Conservation (phyloP, 352 stramenopile genomes). For the Elongisporangium prolatum region DNA sequence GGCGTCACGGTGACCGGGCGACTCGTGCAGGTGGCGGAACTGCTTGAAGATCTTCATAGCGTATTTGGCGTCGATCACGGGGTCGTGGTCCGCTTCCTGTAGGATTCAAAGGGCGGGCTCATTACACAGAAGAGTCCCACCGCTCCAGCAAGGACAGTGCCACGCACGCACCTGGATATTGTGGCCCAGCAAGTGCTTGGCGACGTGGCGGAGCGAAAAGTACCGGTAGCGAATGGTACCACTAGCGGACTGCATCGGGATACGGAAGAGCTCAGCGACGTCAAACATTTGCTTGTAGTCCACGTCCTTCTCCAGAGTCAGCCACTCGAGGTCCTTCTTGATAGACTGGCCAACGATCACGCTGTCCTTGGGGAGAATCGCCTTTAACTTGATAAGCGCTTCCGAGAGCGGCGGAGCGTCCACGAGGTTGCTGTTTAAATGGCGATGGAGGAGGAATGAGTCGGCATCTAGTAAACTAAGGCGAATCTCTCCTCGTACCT, state of each 20-base stretch:
- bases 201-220: slow-evolving; percentile 81
- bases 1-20: slow-evolving; percentile 61
- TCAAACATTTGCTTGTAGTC: slow-evolving; percentile 88
- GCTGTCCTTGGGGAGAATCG: slow-evolving; percentile 67
- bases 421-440: slow-evolving; percentile 41
- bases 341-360: slow-evolving; percentile 92
- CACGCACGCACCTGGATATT: slow-evolving; percentile 73
- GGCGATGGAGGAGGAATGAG: not conserved
- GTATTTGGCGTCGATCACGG: slow-evolving; percentile 81
- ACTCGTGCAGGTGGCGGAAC: slow-evolving; percentile 80
- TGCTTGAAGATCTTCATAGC: slow-evolving; percentile 89
- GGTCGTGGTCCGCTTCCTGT: slow-evolving; percentile 75
- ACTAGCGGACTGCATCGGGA: slow-evolving; percentile 69
- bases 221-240: slow-evolving; percentile 78
- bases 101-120: not conserved
- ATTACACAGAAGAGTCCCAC: not conserved
- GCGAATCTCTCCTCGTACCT: slow-evolving; percentile 29
- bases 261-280: slow-evolving; percentile 79
- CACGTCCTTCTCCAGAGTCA: slow-evolving; percentile 67
- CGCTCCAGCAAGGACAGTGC: too few species aligned
- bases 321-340: slow-evolving; percentile 91
- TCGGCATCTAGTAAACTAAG: not conserved
- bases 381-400: slow-evolving; percentile 71
- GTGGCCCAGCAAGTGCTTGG: slow-evolving; percentile 75
- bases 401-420: slow-evolving; percentile 64